Evolutionary conservation across 768 basidiomycete genomes (phyloP).

Genomic region (Hericium coralloides): DNA sequence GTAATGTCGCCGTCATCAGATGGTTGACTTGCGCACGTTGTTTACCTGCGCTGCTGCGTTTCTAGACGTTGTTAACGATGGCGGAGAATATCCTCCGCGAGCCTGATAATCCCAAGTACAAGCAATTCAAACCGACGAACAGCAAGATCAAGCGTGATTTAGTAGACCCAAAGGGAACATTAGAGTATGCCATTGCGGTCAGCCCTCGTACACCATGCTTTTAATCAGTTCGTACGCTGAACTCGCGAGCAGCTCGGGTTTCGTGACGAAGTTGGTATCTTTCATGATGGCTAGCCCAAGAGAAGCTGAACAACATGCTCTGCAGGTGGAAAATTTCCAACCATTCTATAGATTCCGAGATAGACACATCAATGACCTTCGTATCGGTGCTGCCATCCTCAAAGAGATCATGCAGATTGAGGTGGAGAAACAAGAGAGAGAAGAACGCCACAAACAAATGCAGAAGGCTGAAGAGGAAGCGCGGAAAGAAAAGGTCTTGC

Average conservation of each 20-base stretch:
- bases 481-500: conserved; percentile 42
- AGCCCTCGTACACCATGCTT: conserved; percentile 20
- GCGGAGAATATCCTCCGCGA: conserved; percentile 68
- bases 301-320: neutral
- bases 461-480: conserved; percentile 51
- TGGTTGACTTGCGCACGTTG: neutral
- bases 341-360: conserved; percentile 61
- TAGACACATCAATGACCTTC: conserved; percentile 43
- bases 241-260: conserved; percentile 54
- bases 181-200: conserved; percentile 77
- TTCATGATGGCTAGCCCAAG: neutral
- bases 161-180: conserved; percentile 59
- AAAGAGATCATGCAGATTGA: conserved; percentile 52
- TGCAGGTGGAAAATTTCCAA: conserved; percentile 61
- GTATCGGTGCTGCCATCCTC: conserved; percentile 56
- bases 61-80: conserved; percentile 56
- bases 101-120: conserved; percentile 64
- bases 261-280: conserved; percentile 44
- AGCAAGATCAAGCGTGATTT: conserved; percentile 52
- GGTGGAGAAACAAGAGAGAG: conserved; percentile 39
- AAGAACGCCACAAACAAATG: conserved; percentile 37
- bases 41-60: conserved; percentile 7
- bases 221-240: neutral
- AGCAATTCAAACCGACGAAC: conserved; percentile 73
- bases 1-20: conserved; percentile 26